Conservation (phyloP, 2,329 filamentous ascomycete genomes). For the Alternaria consortialis region DNA sequence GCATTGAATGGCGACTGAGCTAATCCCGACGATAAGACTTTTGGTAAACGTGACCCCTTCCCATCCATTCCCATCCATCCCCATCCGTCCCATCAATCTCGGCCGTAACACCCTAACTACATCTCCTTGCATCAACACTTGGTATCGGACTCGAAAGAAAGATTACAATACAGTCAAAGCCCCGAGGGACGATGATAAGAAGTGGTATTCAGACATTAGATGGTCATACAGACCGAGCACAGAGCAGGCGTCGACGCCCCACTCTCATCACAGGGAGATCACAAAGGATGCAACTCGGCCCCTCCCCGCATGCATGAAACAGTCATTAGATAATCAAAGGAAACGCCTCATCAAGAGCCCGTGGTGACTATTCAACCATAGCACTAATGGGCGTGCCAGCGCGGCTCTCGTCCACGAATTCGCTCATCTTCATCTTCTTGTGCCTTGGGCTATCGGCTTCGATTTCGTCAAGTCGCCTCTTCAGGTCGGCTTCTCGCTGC, state of each 20-base stretch:
- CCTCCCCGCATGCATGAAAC: slow-evolving; percentile 17
- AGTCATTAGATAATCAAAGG: slow-evolving; percentile 22
- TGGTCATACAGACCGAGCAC: slow-evolving; percentile 40
- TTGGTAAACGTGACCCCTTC: slow-evolving; percentile 21
- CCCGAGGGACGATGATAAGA: slow-evolving; percentile 14
- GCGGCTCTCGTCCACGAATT: slow-evolving; percentile 60
- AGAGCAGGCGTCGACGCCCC: slow-evolving; percentile 37
- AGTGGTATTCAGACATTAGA: slow-evolving; percentile 49
- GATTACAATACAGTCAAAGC: slow-evolving; percentile 38
- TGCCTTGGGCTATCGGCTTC: slow-evolving; percentile 58
- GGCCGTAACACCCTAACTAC: slow-evolving; percentile 8
- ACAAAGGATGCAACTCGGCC: slow-evolving; percentile 14
- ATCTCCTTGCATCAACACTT: slow-evolving; percentile 21
- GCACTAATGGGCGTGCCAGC: slow-evolving; percentile 46
- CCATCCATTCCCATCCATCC: not conserved
- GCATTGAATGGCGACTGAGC: slow-evolving; percentile 9
- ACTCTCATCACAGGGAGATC: slow-evolving; percentile 9
- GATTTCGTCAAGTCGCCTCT: slow-evolving; percentile 78
- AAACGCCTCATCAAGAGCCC: slow-evolving; percentile 6
- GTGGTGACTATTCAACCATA: slow-evolving; percentile 38
- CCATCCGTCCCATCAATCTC: slow-evolving; percentile 1
- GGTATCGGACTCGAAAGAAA: slow-evolving; percentile 34
- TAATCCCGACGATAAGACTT: slow-evolving; percentile 19
- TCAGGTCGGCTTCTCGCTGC: slow-evolving; percentile 80
- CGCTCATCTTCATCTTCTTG: slow-evolving; percentile 66